Percentiles rank a stretch among this genome's conserved stretches.
These are phyloP conservation scores for Bertia moriformis DNA, from an alignment of 2,329 filamentous ascomycete species.

Conservation along the genomic window DNA sequence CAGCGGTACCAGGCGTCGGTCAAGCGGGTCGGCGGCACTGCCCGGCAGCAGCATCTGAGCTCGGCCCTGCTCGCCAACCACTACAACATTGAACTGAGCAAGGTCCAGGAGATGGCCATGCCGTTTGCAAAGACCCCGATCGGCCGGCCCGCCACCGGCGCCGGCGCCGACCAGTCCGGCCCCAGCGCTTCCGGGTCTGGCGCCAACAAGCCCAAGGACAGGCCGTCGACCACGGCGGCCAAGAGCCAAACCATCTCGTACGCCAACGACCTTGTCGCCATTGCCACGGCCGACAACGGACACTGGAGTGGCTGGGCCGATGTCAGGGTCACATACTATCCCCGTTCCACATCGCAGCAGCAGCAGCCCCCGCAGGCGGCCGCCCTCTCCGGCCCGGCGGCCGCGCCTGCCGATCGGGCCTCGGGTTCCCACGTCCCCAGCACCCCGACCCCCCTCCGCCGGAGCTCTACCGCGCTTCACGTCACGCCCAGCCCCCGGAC, in stretches of 20 bases:
- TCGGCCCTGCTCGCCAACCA: constrained; percentile 68
- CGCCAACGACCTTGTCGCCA: constrained; percentile 69
- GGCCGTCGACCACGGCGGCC: constrained; percentile 23
- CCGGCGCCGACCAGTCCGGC: constrained; percentile 34
- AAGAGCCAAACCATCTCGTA: constrained; percentile 45
- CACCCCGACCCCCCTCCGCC: constrained; percentile 64
- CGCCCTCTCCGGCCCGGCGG: no score
- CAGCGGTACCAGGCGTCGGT: constrained; percentile 85
- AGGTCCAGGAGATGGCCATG: constrained; percentile 67
- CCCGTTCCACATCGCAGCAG: constrained; percentile 19
- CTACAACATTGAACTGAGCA: constrained; percentile 66
- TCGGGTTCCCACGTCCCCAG: constrained; percentile 33
- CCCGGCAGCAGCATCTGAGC: constrained; percentile 51
- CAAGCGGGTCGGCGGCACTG: constrained; percentile 59
- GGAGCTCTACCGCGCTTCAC: constrained; percentile 46
- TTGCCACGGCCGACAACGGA: constrained; percentile 43
- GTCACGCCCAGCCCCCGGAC: constrained; percentile 18
- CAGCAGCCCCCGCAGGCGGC: no score
- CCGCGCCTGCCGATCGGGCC: constrained; percentile 10
- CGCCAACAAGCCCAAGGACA: constrained; percentile 65
- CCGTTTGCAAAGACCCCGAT: constrained; percentile 66
- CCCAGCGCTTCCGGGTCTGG: constrained; percentile 37
- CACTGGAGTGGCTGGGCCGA: constrained; percentile 69
- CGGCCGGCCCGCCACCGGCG: no score
- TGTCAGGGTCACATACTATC: constrained; percentile 70